These are phyloP conservation scores for Candida broadrunensis DNA, from an alignment of 805 yeast genomes.

Conservation along the genomic window DNA sequence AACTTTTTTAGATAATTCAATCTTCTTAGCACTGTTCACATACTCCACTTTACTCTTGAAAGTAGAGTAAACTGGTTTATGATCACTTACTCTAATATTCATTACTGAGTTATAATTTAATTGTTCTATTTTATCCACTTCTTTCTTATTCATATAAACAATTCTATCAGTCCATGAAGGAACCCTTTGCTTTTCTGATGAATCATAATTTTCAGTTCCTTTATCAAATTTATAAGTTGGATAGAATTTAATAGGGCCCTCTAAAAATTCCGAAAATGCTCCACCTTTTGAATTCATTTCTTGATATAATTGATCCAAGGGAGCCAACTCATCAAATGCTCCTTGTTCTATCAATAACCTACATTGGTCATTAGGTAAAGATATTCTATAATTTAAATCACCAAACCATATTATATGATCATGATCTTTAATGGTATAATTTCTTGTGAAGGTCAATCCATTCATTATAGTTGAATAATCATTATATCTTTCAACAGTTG, in stretches of 20 bases:
- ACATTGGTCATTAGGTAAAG: constrained; percentile 68
- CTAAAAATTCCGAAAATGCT: constrained; percentile 78
- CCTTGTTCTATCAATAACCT: constrained; percentile 45
- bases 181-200: constrained; percentile 85
- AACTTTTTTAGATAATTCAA: constrained; percentile 21
- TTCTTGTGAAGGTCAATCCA: constrained; percentile 77
- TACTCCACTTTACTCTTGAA: constrained; percentile 65
- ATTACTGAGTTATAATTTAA: constrained; percentile 67
- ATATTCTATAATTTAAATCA: constrained; percentile 85
- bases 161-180: constrained; percentile 99
- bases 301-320: constrained; percentile 71
- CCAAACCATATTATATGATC: constrained; percentile 90
- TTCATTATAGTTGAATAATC: constrained; percentile 75
- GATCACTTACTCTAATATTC: constrained; percentile 70
- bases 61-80: constrained; percentile 87
- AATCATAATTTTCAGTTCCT: constrained; percentile 77
- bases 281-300: constrained; percentile 71
- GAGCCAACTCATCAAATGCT: constrained; percentile 53
- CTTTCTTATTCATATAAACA: constrained; percentile 40
- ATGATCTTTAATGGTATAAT: constrained; percentile 67
- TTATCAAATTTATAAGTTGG: constrained; percentile 96
- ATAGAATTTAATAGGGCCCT: constrained; percentile 71
- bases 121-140: constrained; percentile 34
- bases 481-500: constrained; percentile 78
- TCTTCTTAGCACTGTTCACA: constrained; percentile 47